Percentiles rank a stretch among this genome's conserved stretches.
Evolutionary conservation across 2,329 filamentous ascomycete genomes (phyloP).

Genomic region (Metarhizium humberi): DNA sequence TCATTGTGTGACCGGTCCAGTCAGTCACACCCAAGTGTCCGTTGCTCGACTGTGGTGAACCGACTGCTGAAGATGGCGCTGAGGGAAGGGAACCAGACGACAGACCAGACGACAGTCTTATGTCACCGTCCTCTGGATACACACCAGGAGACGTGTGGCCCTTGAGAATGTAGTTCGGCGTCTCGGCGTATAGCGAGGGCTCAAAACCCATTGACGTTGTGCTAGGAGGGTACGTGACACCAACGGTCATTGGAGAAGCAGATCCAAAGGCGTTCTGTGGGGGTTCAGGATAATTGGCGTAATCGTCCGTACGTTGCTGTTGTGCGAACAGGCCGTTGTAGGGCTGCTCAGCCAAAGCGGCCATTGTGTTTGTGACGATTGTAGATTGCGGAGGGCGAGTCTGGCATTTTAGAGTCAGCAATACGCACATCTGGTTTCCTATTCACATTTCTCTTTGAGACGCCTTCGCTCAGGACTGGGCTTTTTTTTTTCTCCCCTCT

Average conservation of each 20-base stretch:
- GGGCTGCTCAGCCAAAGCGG: conserved; percentile 3
- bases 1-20: conserved; percentile 46
- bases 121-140: conserved; percentile 41
- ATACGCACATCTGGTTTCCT: too few relatives aligned
- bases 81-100: conserved; percentile 55
- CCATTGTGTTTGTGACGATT: neutral
- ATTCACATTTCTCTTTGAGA: too few relatives aligned
- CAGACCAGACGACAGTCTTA: conserved; percentile 42
- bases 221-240: conserved; percentile 26
- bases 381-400: neutral
- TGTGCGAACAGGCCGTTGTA: conserved; percentile 6
- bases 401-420: neutral
- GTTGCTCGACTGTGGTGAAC: conserved; percentile 56
- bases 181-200: conserved; percentile 37
- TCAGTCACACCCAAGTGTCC: conserved; percentile 49
- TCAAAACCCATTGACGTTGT: conserved; percentile 34
- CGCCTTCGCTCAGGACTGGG: too few relatives aligned
- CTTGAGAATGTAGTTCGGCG: conserved; percentile 33
- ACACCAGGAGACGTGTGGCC: conserved; percentile 37
- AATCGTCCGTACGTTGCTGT: conserved; percentile 27
- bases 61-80: conserved; percentile 56
- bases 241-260: conserved; percentile 36
- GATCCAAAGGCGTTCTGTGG: conserved; percentile 29
- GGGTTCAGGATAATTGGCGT: conserved; percentile 36
- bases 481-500: neutral